A percentile compares a stretch with the other conserved stretches of the same genome.
These are phyloP conservation scores for Penicillium aurantiogriseum DNA, from an alignment of 2,329 filamentous ascomycete species.

Conservation along the genomic window DNA sequence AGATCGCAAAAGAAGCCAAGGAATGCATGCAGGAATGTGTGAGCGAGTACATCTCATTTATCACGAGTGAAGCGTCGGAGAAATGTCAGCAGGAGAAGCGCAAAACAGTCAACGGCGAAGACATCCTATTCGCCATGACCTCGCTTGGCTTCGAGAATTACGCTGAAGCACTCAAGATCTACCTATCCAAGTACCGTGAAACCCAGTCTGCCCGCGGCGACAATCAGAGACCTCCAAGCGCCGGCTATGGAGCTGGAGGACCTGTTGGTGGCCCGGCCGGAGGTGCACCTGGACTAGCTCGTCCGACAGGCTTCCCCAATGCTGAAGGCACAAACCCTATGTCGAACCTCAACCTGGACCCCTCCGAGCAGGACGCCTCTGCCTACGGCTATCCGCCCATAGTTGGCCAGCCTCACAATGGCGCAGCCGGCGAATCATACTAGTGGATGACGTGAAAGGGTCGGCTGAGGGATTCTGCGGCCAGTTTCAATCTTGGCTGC, in stretches of 20 bases:
- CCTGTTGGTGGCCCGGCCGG: slow-evolving; percentile 33
- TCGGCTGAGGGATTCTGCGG: neutral
- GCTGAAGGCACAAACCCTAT: slow-evolving; percentile 46
- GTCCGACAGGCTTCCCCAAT: slow-evolving; percentile 38
- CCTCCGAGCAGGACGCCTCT: slow-evolving; percentile 46
- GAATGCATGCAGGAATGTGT: slow-evolving; percentile 99
- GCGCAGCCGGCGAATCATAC: slow-evolving; percentile 47
- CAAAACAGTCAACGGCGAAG: slow-evolving; percentile 98
- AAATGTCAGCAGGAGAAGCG: slow-evolving; percentile 99
- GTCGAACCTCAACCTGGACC: slow-evolving; percentile 45
- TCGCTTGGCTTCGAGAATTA: slow-evolving; percentile 99
- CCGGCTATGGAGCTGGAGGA: slow-evolving; percentile 45
- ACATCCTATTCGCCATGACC: slow-evolving; percentile 98
- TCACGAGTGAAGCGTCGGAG: slow-evolving; percentile 97
- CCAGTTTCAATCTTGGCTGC: neutral
- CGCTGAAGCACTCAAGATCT: slow-evolving; percentile 95
- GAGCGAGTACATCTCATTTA: slow-evolving; percentile 99
- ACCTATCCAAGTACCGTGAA: slow-evolving; percentile 95
- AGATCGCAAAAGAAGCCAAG: slow-evolving; percentile 98
- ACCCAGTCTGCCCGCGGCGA: slow-evolving; percentile 74
- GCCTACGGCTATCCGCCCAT: slow-evolving; percentile 49
- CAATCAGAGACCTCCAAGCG: slow-evolving; percentile 58
- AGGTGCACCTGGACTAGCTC: slow-evolving; percentile 25
- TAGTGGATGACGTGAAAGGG: slow-evolving; percentile 17
- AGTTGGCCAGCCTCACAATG: slow-evolving; percentile 49